phyloP scores from a whole-genome alignment of 495 filamentous ascomycete genomes.

The Lineolata rhizophorae region DNA sequence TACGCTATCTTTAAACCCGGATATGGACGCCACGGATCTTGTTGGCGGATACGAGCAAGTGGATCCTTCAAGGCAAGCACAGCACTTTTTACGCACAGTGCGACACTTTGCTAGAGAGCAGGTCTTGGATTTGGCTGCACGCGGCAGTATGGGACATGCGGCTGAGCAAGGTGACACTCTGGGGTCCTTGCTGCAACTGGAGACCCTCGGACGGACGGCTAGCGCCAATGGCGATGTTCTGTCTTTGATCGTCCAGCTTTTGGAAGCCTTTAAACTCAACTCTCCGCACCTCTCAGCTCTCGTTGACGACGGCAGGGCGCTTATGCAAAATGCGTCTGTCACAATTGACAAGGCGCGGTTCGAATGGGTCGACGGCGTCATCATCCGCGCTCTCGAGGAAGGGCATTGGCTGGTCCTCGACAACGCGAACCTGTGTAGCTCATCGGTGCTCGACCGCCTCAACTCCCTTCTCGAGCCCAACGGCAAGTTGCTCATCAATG shows the following conservation, averaged over 20 bases:
- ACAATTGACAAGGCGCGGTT: constrained; percentile 52
- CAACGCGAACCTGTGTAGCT: constrained; percentile 89
- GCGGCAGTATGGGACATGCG: background rate
- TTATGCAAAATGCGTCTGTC: too few relatives aligned
- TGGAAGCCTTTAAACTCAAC: constrained; percentile 6
- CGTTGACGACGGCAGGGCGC: too few relatives aligned
- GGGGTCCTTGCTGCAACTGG: background rate
- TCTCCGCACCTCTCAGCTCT: background rate
- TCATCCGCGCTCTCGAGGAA: constrained; percentile 66
- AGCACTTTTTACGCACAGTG: constrained; percentile 31
- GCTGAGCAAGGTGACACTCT: too few relatives aligned
- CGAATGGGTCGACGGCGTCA: constrained; percentile 85
- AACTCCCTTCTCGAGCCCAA: constrained; percentile 89
- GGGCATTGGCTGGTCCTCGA: constrained; percentile 89
- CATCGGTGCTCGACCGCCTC: constrained; percentile 81
- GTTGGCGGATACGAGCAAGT: constrained; percentile 94
- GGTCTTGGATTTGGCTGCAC: constrained; percentile 24
- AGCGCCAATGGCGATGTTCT: background rate
- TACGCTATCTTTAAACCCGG: constrained; percentile 67
- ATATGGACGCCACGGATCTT: constrained; percentile 90
- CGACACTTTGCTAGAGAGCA: constrained; percentile 26
- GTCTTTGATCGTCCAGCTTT: background rate
- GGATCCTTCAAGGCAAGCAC: constrained; percentile 48
- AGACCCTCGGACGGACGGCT: background rate
- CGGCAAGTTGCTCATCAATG: constrained; percentile 72